Evolutionary conservation across 106 monocot genomes (phyloP).

Genomic region (Chionographis japonica): DNA sequence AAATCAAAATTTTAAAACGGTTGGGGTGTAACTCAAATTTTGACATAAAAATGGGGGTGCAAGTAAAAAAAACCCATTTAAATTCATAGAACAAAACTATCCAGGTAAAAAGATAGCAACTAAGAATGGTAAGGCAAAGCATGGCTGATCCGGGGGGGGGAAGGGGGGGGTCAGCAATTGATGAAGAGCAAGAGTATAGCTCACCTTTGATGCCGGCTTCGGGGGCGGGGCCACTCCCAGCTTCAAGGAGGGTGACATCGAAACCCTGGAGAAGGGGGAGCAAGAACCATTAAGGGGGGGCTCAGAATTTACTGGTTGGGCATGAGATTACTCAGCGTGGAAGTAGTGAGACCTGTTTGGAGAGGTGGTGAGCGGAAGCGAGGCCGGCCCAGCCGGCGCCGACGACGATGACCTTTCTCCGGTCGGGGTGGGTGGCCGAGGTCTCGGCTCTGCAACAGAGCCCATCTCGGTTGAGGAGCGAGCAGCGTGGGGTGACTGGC

Average conservation of each 20-base stretch:
- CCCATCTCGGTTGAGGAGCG: neutral
- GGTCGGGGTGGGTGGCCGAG: neutral
- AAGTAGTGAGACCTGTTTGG: conserved; percentile 40
- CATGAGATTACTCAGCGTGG: neutral
- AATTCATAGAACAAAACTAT: too few relatives aligned
- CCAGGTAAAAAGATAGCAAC: too few relatives aligned
- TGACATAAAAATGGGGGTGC: too few relatives aligned
- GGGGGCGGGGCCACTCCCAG: conserved; percentile 31
- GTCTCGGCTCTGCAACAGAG: conserved; percentile 13
- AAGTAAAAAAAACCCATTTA: too few relatives aligned
- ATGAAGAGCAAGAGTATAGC: too few relatives aligned
- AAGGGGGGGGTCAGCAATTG: too few relatives aligned
- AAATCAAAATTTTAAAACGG: too few relatives aligned
- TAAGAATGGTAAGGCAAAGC: too few relatives aligned
- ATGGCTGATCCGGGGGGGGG: too few relatives aligned
- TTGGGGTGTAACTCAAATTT: too few relatives aligned
- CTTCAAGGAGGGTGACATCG: conserved; percentile 57
- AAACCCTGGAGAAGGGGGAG: conserved; percentile 33
- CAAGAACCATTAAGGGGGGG: neutral
- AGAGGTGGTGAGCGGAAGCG: conserved; percentile 67
- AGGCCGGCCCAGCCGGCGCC: conserved; percentile 80
- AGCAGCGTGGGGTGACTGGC: neutral
- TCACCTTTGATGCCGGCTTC: conserved; percentile 56
- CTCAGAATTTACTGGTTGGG: neutral
- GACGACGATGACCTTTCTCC: conserved; percentile 67